These are phyloP conservation scores for Plenodomus tracheiphilus DNA, from an alignment of 2,329 filamentous ascomycete species.

Conservation along the genomic window DNA sequence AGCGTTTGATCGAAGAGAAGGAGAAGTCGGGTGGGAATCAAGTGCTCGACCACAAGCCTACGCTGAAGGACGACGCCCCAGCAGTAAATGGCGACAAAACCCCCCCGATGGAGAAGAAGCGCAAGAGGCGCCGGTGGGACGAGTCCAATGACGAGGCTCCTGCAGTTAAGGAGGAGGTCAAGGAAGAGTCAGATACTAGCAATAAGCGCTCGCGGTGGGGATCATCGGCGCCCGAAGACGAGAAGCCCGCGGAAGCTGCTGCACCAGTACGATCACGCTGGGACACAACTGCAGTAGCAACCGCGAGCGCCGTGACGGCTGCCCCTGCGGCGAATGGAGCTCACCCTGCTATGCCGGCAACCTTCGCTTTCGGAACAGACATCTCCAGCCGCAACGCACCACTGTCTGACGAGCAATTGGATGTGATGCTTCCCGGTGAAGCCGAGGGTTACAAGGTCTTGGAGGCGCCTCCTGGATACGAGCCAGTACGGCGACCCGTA, in stretches of 20 bases:
- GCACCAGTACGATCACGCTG: conserved; percentile 39
- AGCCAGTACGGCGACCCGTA: conserved; percentile 72
- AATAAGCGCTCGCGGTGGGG: conserved; percentile 75
- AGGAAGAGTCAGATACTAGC: conserved; percentile 18
- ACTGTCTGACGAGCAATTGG: conserved; percentile 90
- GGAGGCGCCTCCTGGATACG: conserved; percentile 88
- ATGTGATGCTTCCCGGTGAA: conserved; percentile 85
- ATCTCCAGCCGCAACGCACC: conserved; percentile 77
- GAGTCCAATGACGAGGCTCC: conserved; percentile 56
- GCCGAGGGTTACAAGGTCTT: conserved; percentile 91
- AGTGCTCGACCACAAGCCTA: conserved; percentile 69
- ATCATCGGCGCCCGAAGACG: conserved; percentile 56
- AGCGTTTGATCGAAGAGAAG: conserved; percentile 77
- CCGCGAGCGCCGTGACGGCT: conserved; percentile 25
- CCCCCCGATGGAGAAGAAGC: conserved; percentile 63
- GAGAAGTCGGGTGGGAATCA: conserved; percentile 63
- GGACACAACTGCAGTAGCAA: conserved; percentile 38
- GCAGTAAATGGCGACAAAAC: conserved; percentile 73
- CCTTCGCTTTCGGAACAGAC: conserved; percentile 77
- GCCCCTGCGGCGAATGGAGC: conserved; percentile 29
- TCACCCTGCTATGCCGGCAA: conserved; percentile 36
- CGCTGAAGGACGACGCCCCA: conserved; percentile 65
- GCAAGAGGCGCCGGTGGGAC: conserved; percentile 94
- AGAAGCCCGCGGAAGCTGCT: conserved; percentile 62
- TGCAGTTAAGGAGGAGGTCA: conserved; percentile 12